Conservation (phyloP, 2,329 filamentous ascomycete genomes). For the Lithohypha guttulata region DNA sequence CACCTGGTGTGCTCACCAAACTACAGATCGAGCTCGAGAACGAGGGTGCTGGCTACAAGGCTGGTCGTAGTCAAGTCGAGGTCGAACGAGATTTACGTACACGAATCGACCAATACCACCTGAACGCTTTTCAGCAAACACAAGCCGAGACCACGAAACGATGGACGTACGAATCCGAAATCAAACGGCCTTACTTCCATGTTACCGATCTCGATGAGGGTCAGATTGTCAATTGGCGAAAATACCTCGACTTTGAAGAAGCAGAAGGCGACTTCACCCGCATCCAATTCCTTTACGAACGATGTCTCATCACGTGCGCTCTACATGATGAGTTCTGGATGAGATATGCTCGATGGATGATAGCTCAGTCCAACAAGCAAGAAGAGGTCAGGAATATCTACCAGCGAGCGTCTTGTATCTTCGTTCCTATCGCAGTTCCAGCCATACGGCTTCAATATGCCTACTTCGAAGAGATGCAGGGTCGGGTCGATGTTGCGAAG, state of each 20-base stretch:
- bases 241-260: slow-evolving; percentile 95
- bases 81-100: slow-evolving; percentile 71
- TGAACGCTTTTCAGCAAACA: slow-evolving; percentile 68
- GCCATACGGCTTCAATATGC: slow-evolving; percentile 82
- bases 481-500: slow-evolving; percentile 63
- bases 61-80: slow-evolving; percentile 59
- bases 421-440: slow-evolving; percentile 75
- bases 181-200: slow-evolving; percentile 95
- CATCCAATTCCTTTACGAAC: slow-evolving; percentile 78
- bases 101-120: slow-evolving; percentile 69
- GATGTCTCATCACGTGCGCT: slow-evolving; percentile 82
- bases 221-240: slow-evolving; percentile 83
- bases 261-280: slow-evolving; percentile 64
- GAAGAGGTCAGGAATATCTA: slow-evolving; percentile 91
- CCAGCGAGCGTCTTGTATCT: slow-evolving; percentile 71
- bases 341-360: slow-evolving; percentile 94
- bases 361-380: slow-evolving; percentile 64
- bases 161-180: slow-evolving; percentile 88
- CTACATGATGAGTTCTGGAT: slow-evolving; percentile 98
- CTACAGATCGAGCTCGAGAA: slow-evolving; percentile 63
- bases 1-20: slow-evolving; percentile 54
- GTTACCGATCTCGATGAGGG: slow-evolving; percentile 81
- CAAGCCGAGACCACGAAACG: slow-evolving; percentile 83
- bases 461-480: slow-evolving; percentile 82
- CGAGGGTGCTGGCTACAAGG: slow-evolving; percentile 44